Percentiles rank a stretch among this genome's conserved stretches.
phyloP scores from a whole-genome alignment of 1,284 basidiomycete genomes.

The Vanrija humicola region DNA sequence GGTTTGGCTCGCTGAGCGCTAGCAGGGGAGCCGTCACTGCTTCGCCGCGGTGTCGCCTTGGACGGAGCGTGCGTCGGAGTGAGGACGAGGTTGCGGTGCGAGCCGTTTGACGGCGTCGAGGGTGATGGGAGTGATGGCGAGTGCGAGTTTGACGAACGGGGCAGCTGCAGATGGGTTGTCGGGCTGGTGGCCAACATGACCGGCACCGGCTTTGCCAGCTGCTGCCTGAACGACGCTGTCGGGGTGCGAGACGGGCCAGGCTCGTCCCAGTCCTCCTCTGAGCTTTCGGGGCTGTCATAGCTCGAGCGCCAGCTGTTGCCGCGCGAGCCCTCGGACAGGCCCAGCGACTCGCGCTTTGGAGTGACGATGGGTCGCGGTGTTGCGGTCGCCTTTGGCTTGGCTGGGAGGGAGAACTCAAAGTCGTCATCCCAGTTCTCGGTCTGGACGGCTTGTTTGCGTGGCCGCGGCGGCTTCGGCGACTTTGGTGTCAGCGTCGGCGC shows the following conservation, averaged over 20 bases:
- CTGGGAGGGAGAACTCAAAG: conserved; percentile 37
- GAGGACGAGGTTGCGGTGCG: neutral
- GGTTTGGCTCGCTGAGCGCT: too few relatives aligned
- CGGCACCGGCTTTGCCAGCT: neutral
- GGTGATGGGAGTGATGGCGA: conserved; percentile 6
- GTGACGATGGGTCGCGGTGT: neutral
- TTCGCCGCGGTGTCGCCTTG: neutral
- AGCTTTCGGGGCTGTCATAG: conserved; percentile 13
- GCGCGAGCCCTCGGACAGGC: conserved; percentile 3
- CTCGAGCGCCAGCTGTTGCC: neutral
- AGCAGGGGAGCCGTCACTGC: neutral
- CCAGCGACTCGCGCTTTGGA: neutral
- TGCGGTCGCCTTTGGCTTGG: conserved; percentile 1
- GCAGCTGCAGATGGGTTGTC: conserved; percentile 2
- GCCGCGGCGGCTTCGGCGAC: neutral
- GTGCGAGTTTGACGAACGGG: conserved; percentile 11
- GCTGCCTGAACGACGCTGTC: conserved; percentile 6
- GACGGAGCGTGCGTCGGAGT: neutral
- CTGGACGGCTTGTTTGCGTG: conserved; percentile 1
- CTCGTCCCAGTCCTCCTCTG: conserved; percentile 21
- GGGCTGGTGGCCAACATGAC: neutral
- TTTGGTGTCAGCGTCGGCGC: neutral
- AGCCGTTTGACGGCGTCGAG: neutral
- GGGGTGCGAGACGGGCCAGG: conserved; percentile 7
- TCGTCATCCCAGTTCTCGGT: conserved; percentile 50